These are phyloP conservation scores for Monosporozyma servazzii DNA, from an alignment of 805 yeast species.

Conservation along the genomic window DNA sequence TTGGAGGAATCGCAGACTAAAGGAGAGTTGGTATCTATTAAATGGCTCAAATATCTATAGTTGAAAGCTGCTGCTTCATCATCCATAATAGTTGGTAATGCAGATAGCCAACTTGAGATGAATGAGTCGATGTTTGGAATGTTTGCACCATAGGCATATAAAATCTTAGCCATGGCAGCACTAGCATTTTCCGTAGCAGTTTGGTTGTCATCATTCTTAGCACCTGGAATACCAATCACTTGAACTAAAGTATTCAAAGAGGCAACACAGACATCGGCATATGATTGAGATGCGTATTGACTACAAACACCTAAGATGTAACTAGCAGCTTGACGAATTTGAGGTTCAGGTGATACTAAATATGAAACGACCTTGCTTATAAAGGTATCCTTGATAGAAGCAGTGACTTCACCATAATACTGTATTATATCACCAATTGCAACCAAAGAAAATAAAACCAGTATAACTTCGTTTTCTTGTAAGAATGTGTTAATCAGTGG, in stretches of 20 bases:
- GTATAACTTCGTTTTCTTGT: conserved; percentile 55
- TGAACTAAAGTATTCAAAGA: conserved; percentile 69
- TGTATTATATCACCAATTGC: conserved; percentile 75
- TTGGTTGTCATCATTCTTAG: conserved; percentile 75
- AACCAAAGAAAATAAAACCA: conserved; percentile 70
- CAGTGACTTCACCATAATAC: conserved; percentile 62
- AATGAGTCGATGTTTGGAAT: conserved; percentile 57
- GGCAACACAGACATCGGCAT: conserved; percentile 53
- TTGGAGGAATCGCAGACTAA: conserved; percentile 40
- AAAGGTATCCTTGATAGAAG: conserved; percentile 55
- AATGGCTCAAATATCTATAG: conserved; percentile 62
- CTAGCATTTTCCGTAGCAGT: conserved; percentile 82
- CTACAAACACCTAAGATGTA: conserved; percentile 82
- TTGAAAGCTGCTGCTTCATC: conserved; percentile 82
- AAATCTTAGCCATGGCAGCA: conserved; percentile 74
- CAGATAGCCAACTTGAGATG: conserved; percentile 65
- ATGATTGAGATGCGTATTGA: conserved; percentile 60
- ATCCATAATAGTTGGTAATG: conserved; percentile 77
- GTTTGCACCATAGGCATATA: conserved; percentile 50
- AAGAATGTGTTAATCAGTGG: conserved; percentile 53
- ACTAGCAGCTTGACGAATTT: conserved; percentile 80
- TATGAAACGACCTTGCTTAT: conserved; percentile 56
- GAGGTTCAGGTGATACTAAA: conserved; percentile 55
- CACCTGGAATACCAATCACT: conserved; percentile 66
- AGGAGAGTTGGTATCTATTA: conserved; percentile 61